These are phyloP conservation scores for Endoconidiophora laricicola DNA, from an alignment of 2,329 filamentous ascomycete species.

Conservation along the genomic window DNA sequence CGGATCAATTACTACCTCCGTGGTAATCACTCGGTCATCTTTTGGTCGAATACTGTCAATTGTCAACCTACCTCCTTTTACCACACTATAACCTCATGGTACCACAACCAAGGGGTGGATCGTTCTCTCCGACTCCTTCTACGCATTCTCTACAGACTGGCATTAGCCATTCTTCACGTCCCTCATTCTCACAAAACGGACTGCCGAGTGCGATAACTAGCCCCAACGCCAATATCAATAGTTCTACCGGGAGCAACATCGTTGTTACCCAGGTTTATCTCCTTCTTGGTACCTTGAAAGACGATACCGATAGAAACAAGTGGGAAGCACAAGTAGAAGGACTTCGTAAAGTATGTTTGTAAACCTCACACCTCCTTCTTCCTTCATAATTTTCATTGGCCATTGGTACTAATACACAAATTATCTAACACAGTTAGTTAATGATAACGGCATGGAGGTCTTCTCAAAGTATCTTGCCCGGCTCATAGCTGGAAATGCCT, in stretches of 20 bases:
- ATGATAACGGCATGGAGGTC: conserved; percentile 98
- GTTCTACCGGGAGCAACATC: conserved; percentile 55
- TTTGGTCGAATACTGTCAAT: conserved; percentile 8
- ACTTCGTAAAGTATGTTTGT: conserved; percentile 60
- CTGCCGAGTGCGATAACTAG: conserved; percentile 43
- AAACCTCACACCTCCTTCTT: not conserved
- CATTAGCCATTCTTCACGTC: conserved; percentile 37
- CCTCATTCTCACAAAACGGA: conserved; percentile 32
- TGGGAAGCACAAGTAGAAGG: conserved; percentile 85
- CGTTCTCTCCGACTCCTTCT: conserved; percentile 43
- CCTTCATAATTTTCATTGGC: not conserved
- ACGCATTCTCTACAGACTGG: conserved; percentile 40
- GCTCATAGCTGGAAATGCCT: conserved; percentile 77
- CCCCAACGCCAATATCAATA: conserved; percentile 44
- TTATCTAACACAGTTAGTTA: conserved; percentile 51
- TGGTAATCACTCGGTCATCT: not conserved
- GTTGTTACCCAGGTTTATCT: conserved; percentile 91
- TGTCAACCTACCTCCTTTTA: conserved; percentile 17
- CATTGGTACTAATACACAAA: not conserved
- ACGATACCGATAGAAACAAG: conserved; percentile 80
- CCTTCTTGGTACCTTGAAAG: conserved; percentile 82
- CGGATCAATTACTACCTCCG: not conserved
- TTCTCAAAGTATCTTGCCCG: conserved; percentile 91
- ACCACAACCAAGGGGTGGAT: conserved; percentile 44
- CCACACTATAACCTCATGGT: conserved; percentile 34